These are phyloP conservation scores for Pseudogymnoascus sp. DNA, from an alignment of 2,329 filamentous ascomycete species.

Conservation along the genomic window DNA sequence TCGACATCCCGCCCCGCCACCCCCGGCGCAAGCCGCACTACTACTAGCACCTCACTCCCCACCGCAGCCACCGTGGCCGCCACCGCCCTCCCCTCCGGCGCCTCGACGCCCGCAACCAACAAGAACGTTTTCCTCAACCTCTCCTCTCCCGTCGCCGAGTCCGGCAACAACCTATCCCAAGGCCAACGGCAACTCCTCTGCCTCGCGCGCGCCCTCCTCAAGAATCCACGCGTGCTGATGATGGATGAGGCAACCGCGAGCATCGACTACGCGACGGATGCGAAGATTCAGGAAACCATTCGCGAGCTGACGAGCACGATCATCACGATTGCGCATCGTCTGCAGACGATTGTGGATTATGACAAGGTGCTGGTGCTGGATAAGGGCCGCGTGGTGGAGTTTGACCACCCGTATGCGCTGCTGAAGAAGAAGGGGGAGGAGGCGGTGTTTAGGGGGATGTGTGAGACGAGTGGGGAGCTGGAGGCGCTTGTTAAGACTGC, in stretches of 20 bases:
- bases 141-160: conserved; percentile 74
- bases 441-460: conserved; percentile 54
- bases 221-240: conserved; percentile 83
- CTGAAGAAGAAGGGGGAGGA: conserved; percentile 44
- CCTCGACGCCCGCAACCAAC: conserved; percentile 53
- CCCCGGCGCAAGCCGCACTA: not conserved
- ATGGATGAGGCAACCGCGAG: conserved; percentile 99
- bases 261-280: conserved; percentile 92
- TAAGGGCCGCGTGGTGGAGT: conserved; percentile 80
- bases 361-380: conserved; percentile 95
- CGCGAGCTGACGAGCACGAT: conserved; percentile 89
- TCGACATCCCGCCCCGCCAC: conserved; percentile 24
- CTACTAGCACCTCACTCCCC: conserved; percentile 20
- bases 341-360: conserved; percentile 96
- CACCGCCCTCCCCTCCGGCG: conserved; percentile 19
- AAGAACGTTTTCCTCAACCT: conserved; percentile 93
- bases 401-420: conserved; percentile 78
- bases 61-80: conserved; percentile 24
- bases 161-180: conserved; percentile 88
- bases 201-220: conserved; percentile 84
- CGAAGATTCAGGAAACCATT: conserved; percentile 93
- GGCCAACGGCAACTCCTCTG: conserved; percentile 93
- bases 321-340: conserved; percentile 88
- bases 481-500: conserved; percentile 48
- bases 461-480: conserved; percentile 57